Percentiles rank a stretch among this genome's conserved stretches.
These are phyloP conservation scores for Talaromyces adpressus DNA, from an alignment of 495 filamentous ascomycete species.

Conservation along the genomic window DNA sequence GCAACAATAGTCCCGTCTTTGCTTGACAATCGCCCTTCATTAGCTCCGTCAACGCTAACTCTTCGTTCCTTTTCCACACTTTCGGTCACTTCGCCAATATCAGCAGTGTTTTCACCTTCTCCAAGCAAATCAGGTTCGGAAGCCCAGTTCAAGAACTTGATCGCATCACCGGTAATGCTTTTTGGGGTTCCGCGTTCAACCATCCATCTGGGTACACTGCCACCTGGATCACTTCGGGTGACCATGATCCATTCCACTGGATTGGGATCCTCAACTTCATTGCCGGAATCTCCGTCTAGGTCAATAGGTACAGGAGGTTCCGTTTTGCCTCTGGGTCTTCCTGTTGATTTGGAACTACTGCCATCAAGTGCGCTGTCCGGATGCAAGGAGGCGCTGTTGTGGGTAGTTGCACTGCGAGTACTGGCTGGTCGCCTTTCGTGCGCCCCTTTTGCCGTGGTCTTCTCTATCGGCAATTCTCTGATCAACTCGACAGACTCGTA, in stretches of 20 bases:
- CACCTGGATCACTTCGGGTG: constrained; percentile 88
- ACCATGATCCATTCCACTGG: constrained; percentile 96
- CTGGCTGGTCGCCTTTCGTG: neutral
- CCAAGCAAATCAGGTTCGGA: constrained; percentile 43
- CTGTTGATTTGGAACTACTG: neutral
- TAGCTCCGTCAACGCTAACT: neutral
- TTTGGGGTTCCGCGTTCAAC: constrained; percentile 85
- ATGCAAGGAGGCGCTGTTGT: neutral
- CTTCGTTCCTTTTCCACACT: constrained; percentile 9
- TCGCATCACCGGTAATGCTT: constrained; percentile 74
- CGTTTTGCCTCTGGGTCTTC: neutral
- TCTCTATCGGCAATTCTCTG: constrained; percentile 60
- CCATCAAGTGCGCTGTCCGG: neutral
- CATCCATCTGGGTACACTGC: constrained; percentile 88
- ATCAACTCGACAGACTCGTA: constrained; percentile 94
- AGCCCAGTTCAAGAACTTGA: constrained; percentile 84
- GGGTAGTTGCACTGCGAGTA: neutral
- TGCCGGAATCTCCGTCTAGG: constrained; percentile 16
- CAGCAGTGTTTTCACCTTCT: constrained; percentile 23
- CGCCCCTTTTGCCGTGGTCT: neutral
- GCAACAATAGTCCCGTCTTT: neutral
- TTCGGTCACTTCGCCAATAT: constrained; percentile 3
- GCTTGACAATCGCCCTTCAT: neutral
- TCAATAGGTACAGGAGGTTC: neutral
- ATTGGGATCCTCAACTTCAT: constrained; percentile 43